Base-by-base conservation (phyloP, 768 basidiomycete species). In the Termitomyces sp. region DNA sequence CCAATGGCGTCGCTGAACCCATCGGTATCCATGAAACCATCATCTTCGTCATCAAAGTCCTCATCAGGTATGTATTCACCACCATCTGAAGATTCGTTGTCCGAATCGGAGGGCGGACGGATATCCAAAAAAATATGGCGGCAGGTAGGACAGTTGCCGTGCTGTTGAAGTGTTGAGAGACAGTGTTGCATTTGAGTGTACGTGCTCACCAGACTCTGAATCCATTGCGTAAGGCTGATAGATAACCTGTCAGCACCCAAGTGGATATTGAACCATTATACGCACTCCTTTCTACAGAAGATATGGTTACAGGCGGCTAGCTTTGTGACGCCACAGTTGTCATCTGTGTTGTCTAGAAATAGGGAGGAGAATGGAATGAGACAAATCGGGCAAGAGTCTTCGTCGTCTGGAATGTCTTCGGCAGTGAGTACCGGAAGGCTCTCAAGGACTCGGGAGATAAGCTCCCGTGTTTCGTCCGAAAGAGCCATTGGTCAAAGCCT, bases 101-200 rank as follows among this genome's bases (percentile, higher is more conserved):
- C 87, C 11, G 81, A 81, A 38, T 85, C 82, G 2, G 80, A 75
- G 1, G 75, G 75, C 1, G 81, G 79, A 4, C 70, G 73, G 43
- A 87, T 78, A 56, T 85, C 81, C 43, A 86, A 72, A 71, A 89
- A 89, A 6, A 74, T 70, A 60, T 83, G 74, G 36, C 88, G 76
- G 69, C 88, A 91, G 4, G 86, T 82, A 15, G 88, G 88, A 65
- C 89, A 91, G 65, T 77, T 88, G 14, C 88, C 88, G 65, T 89
- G 88, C 86, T 88, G 62, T 4, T 69, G n/a, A 50, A 47, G 29
- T 29, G 14, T 63, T 47, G 56, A 48, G 48, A 45, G 34, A 15
- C 7, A 20, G 42, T 9, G 53, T 29, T 20, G 29, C 25, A 55
- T 25, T 32, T 2, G 9, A 10, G 5, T 29, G 56, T n/a, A 38